phyloP scores from a whole-genome alignment of 352 stramenopile genomes.

The Phytophthora europaea region DNA sequence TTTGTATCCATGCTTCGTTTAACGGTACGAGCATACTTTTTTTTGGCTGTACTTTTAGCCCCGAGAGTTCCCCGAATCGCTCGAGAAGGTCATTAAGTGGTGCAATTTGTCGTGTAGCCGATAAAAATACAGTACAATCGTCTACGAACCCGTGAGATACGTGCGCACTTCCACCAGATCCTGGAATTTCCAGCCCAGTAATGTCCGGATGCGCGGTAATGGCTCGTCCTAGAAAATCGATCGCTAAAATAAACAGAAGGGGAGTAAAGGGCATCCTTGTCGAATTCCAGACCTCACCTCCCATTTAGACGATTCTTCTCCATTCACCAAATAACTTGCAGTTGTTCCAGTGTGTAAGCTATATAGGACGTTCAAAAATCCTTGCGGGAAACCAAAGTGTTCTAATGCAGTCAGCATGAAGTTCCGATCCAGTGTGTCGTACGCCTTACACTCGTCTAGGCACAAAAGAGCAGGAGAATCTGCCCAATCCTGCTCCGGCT shows the following conservation, averaged over 20 bases:
- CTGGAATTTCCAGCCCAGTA: constrained; percentile 2
- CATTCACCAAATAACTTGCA: no score
- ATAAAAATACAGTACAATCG: constrained; percentile 12
- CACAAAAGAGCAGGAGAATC: no score
- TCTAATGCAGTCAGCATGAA: no score
- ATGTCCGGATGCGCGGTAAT: constrained; percentile 2
- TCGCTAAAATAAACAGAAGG: constrained; percentile 10
- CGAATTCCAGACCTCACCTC: constrained; percentile 4
- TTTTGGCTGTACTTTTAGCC: constrained; percentile 5
- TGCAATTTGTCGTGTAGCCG: not conserved
- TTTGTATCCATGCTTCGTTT: not conserved
- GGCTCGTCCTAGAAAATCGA: not conserved
- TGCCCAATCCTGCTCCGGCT: no score
- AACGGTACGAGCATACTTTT: constrained; percentile 9
- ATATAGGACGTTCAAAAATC: no score
- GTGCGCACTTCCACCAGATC: not conserved
- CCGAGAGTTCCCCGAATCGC: constrained; percentile 7
- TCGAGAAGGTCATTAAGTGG: not conserved
- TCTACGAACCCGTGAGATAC: constrained; percentile 17
- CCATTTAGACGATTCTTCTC: constrained; percentile 7
- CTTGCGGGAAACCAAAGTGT: no score
- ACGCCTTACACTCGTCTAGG: no score
- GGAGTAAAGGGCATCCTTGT: constrained; percentile 12
- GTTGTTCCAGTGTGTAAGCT: no score
- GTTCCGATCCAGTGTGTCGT: no score